Conservation (phyloP, 75 land plant species). For the Azolla pinnata region DNA sequence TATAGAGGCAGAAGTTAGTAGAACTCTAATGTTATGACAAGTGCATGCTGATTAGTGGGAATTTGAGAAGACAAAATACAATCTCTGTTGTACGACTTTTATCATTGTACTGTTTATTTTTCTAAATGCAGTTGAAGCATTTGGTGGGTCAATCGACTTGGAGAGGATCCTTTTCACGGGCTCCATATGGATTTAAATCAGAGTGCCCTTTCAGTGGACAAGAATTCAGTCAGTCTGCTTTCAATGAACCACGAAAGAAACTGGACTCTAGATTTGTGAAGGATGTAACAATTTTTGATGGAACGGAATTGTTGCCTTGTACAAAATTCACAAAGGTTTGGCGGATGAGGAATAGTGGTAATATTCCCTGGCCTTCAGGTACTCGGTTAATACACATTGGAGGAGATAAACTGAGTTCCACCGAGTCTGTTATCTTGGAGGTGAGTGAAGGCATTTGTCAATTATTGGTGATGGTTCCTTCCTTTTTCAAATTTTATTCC, state of each 20-base stretch:
- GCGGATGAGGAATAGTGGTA: constrained; percentile 78
- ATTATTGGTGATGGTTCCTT: not conserved
- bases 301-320: constrained; percentile 57
- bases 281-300: constrained; percentile 80
- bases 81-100: too few species aligned
- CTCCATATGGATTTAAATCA: not conserved
- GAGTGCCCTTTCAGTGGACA: not conserved
- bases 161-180: not conserved
- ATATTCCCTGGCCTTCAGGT: constrained; percentile 40
- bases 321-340: constrained; percentile 84
- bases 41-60: not conserved
- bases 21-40: not conserved
- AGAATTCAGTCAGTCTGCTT: not conserved
- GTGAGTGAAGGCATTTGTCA: constrained; percentile 32
- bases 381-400: constrained; percentile 71
- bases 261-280: constrained; percentile 65
- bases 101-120: not conserved
- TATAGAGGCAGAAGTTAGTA: too few species aligned
- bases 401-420: constrained; percentile 50
- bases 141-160: not conserved
- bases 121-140: not conserved
- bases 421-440: constrained; percentile 44
- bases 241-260: constrained; percentile 9
- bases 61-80: too few species aligned
- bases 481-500: not conserved